These are phyloP conservation scores for Neovahlkampfia damariscottae DNA, from an alignment of 78 protist species.

Conservation along the genomic window DNA sequence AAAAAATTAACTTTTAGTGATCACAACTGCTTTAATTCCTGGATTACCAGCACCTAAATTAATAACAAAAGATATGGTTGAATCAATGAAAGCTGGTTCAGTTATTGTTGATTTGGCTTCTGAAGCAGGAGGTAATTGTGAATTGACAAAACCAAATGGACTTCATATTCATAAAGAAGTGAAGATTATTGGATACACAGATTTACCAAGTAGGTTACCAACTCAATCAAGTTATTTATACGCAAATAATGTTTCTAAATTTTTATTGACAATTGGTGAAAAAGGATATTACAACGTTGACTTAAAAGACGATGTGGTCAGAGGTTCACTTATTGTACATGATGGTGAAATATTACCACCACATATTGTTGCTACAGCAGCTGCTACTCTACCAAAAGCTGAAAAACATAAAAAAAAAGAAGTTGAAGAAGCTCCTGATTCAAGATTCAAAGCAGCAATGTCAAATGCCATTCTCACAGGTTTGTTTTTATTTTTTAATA, in stretches of 20 bases:
- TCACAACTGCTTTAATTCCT: slow-evolving; percentile 97
- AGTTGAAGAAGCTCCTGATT: not conserved
- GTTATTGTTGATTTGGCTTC: slow-evolving; percentile 97
- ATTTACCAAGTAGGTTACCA: slow-evolving; percentile 82
- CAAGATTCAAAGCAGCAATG: not conserved
- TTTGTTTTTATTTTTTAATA: too few species aligned
- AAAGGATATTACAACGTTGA: slow-evolving; percentile 40
- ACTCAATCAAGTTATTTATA: slow-evolving; percentile 61
- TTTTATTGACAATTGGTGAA: slow-evolving; percentile 48
- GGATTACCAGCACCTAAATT: slow-evolving; percentile 77
- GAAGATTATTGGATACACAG: slow-evolving; percentile 84
- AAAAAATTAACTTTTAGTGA: too few species aligned
- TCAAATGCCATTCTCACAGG: too few species aligned
- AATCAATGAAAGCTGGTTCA: slow-evolving; percentile 66
- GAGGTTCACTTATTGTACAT: slow-evolving; percentile 28
- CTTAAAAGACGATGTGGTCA: slow-evolving; percentile 55
- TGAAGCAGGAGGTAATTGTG: slow-evolving; percentile 91
- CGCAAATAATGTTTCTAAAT: slow-evolving; percentile 58
- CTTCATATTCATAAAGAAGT: slow-evolving; percentile 55
- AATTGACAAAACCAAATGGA: slow-evolving; percentile 49
- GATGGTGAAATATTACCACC: slow-evolving; percentile 27
- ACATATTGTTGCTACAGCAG: slow-evolving; percentile 10
- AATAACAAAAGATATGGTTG: slow-evolving; percentile 58
- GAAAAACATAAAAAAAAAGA: not conserved
- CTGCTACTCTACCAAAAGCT: not conserved